These are phyloP conservation scores for Biscogniauxia mediterranea DNA, from an alignment of 2,329 filamentous ascomycete genomes.

Conservation along the genomic window DNA sequence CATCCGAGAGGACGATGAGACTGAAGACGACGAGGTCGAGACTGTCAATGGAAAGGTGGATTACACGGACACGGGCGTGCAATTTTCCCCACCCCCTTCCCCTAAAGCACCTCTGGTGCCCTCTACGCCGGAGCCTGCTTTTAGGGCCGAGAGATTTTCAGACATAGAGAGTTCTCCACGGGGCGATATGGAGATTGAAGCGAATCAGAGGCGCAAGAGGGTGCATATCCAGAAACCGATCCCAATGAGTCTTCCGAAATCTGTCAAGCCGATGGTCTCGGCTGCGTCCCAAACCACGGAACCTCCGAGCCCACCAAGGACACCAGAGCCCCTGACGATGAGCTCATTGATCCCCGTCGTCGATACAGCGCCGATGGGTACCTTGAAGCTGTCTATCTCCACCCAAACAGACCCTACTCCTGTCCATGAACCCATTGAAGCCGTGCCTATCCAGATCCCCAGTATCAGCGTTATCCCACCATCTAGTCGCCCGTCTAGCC, in stretches of 20 bases:
- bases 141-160: constrained; percentile 38
- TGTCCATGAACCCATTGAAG: constrained; percentile 31
- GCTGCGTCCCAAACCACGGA: constrained; percentile 61
- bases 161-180: constrained; percentile 46
- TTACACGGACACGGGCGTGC: constrained; percentile 75
- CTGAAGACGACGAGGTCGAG: constrained; percentile 33
- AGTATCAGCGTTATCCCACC: constrained; percentile 92
- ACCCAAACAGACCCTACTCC: constrained; percentile 58
- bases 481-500: constrained; percentile 76
- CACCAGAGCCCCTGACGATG: constrained; percentile 53
- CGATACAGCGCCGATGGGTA: constrained; percentile 30
- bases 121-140: constrained; percentile 42
- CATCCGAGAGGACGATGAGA: constrained; percentile 50
- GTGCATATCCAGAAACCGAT: constrained; percentile 54
- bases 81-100: constrained; percentile 81
- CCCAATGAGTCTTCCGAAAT: constrained; percentile 45
- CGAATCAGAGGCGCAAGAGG: constrained; percentile 71
- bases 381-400: constrained; percentile 51
- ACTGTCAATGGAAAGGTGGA: constrained; percentile 30
- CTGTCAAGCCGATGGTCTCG: constrained; percentile 58
- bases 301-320: constrained; percentile 64
- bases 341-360: constrained; percentile 40
- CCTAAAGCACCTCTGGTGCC: constrained; percentile 51
- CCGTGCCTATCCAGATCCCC: constrained; percentile 58
- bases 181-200: constrained; percentile 61